Base-by-base conservation (phyloP, 768 basidiomycete genomes). In the Trametes elegans region DNA sequence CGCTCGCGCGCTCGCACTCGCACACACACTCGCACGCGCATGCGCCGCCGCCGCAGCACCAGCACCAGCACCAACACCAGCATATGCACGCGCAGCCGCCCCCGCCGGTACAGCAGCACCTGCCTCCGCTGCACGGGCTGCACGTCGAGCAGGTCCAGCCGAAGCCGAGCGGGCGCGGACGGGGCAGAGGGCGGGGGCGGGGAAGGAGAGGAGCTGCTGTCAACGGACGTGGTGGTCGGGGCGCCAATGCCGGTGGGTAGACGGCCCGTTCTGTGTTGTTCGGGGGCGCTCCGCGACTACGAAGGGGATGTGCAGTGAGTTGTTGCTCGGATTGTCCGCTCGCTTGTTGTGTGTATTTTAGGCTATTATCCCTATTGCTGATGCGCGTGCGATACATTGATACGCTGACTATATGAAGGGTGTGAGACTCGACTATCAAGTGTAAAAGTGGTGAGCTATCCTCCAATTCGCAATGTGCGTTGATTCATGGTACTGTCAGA, bases 181-280 rank as follows among this genome's bases (percentile, higher is more conserved):
- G 54, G 11, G 55, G 55, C 2, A 32, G 55, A 7, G 55, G 55
- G 3, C 27, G 55, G 10, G 55, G 55, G 2, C n/a, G 55, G 4
- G 55, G 55, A 5, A 10, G 49, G 21, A 24, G 55, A 18, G 28
- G 41, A 10, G 54, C 24, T 13, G 54, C 53, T 7, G 53, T 41
- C 11, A 50, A 57, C 5, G 55, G 48, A 10, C 55, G 47, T 28
- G 48, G 34, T n/a, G 35, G 46, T 21, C 39, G 49, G 1, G 9
- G 48, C 9, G 34, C 48, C 29, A 41, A n/a, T n/a, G n/a, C n/a
- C n/a, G n/a, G n/a, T n/a, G n/a, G n/a, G n/a, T n/a, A n/a, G n/a
- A n/a, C n/a, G n/a, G n/a, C n/a, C n/a, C n/a, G n/a, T n/a, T n/a
- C n/a, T n/a, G n/a, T n/a, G n/a, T n/a, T n/a, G n/a, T n/a, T n/a